Percentiles rank a stretch among this genome's conserved stretches.
Conservation (phyloP, 495 filamentous ascomycete genomes). For the Lineolata rhizophorae region DNA sequence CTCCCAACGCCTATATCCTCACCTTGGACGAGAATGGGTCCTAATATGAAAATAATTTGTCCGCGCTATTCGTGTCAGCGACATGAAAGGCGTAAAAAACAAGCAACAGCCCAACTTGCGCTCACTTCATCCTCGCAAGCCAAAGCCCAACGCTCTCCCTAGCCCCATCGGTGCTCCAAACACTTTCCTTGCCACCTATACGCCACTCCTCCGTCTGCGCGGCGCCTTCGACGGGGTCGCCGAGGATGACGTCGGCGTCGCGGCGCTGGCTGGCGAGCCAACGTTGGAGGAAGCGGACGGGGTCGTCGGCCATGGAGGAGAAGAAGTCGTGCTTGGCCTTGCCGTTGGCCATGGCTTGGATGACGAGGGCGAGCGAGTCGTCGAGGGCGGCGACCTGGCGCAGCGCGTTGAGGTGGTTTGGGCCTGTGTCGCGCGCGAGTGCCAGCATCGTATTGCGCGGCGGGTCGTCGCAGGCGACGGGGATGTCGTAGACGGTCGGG, state of each 20-base stretch:
- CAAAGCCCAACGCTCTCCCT: slow-evolving; percentile 6
- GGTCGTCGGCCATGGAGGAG: slow-evolving; percentile 51
- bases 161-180: slow-evolving; percentile 24
- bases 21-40: too few relatives aligned
- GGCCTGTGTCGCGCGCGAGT: slow-evolving; percentile 32
- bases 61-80: too few relatives aligned
- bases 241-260: slow-evolving; percentile 75
- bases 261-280: slow-evolving; percentile 79
- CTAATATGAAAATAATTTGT: too few relatives aligned
- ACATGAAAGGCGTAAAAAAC: too few relatives aligned
- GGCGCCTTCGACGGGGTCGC: slow-evolving; percentile 42
- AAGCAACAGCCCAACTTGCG: too few relatives aligned
- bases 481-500: slow-evolving; percentile 66
- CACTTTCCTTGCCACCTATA: slow-evolving; percentile 29
- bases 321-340: slow-evolving; percentile 79
- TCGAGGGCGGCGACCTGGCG: slow-evolving; percentile 51
- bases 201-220: slow-evolving; percentile 34
- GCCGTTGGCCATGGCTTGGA: slow-evolving; percentile 54
- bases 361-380: slow-evolving; percentile 57
- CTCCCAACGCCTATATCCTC: too few relatives aligned
- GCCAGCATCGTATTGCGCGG: slow-evolving; percentile 42
- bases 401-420: slow-evolving; percentile 34
- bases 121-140: too few relatives aligned
- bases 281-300: slow-evolving; percentile 52
- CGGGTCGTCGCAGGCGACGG: slow-evolving; percentile 66